A percentile compares a stretch with the other conserved stretches of the same genome.
These are phyloP conservation scores for Puccinia coronata DNA, from an alignment of 1,284 basidiomycete species.

Conservation along the genomic window DNA sequence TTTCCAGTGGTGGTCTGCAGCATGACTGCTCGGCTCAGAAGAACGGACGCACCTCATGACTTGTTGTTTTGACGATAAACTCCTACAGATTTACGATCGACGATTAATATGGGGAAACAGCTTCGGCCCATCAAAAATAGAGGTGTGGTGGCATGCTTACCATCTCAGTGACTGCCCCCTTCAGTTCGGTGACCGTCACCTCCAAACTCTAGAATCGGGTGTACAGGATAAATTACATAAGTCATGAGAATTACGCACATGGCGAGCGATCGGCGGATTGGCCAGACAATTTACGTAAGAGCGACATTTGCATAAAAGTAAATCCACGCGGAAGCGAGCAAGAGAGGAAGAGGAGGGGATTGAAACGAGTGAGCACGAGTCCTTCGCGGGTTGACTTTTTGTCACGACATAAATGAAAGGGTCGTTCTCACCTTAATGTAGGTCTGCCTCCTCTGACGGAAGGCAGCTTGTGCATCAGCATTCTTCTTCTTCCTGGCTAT, in stretches of 20 bases:
- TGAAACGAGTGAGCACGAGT: background rate
- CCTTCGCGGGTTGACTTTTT: too few species aligned
- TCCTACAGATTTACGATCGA: background rate
- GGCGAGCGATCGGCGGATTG: background rate
- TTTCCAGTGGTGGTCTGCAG: too few species aligned
- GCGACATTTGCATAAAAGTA: background rate
- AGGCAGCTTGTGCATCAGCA: slow-evolving; percentile 46
- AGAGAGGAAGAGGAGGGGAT: background rate
- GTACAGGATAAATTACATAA: slow-evolving; percentile 6
- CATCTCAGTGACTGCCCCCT: slow-evolving; percentile 35
- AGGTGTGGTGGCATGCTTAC: background rate
- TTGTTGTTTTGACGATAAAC: slow-evolving; percentile 31
- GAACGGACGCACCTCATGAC: slow-evolving; percentile 41
- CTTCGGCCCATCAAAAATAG: background rate
- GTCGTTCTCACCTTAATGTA: slow-evolving; percentile 37
- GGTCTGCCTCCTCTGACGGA: slow-evolving; percentile 40
- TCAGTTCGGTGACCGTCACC: slow-evolving; percentile 33
- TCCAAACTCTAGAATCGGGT: slow-evolving; percentile 28
- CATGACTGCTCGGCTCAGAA: too few species aligned
- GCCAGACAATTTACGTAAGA: background rate
- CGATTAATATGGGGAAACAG: background rate
- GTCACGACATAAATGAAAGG: background rate
- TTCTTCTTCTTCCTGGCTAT: slow-evolving; percentile 47
- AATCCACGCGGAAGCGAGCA: background rate
- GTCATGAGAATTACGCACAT: background rate